Conservation (phyloP, 345 rosid genomes). For the Kernera saxatilis region DNA sequence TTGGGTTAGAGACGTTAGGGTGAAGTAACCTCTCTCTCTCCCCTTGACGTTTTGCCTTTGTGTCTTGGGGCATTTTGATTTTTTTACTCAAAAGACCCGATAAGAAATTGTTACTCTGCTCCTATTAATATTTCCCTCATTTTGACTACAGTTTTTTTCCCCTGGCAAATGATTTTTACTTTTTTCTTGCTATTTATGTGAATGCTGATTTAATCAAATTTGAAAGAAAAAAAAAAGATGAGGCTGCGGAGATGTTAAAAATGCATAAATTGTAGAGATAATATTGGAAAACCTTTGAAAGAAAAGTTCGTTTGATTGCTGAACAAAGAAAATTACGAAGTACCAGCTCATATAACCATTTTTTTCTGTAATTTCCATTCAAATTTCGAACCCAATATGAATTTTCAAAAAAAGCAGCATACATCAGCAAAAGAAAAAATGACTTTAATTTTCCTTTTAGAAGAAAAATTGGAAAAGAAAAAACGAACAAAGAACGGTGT, state of each 20-base stretch:
- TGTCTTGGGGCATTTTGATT: background rate
- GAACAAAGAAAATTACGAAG: background rate
- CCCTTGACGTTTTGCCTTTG: constrained; percentile 8
- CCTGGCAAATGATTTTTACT: background rate
- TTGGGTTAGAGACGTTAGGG: constrained; percentile 16
- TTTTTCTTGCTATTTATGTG: background rate
- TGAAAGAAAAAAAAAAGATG: background rate
- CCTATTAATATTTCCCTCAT: background rate
- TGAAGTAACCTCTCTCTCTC: background rate
- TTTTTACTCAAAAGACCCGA: background rate
- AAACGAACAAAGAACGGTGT: background rate
- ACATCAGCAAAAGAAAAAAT: background rate
- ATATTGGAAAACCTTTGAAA: background rate
- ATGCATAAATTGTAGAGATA: too few relatives aligned
- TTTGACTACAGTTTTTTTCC: background rate
- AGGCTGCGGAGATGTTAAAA: too few relatives aligned
- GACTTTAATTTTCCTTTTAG: background rate
- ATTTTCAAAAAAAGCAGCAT: background rate
- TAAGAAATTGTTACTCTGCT: background rate
- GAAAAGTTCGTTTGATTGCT: too few relatives aligned
- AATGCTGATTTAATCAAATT: background rate
- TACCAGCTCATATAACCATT: background rate
- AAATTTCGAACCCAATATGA: background rate
- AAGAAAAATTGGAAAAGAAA: background rate
- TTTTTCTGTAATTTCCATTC: background rate